Percentiles rank a stretch among this genome's conserved stretches.
These are phyloP conservation scores for Tolypocladium nubicola DNA, from an alignment of 2,329 filamentous ascomycete genomes.

Conservation along the genomic window DNA sequence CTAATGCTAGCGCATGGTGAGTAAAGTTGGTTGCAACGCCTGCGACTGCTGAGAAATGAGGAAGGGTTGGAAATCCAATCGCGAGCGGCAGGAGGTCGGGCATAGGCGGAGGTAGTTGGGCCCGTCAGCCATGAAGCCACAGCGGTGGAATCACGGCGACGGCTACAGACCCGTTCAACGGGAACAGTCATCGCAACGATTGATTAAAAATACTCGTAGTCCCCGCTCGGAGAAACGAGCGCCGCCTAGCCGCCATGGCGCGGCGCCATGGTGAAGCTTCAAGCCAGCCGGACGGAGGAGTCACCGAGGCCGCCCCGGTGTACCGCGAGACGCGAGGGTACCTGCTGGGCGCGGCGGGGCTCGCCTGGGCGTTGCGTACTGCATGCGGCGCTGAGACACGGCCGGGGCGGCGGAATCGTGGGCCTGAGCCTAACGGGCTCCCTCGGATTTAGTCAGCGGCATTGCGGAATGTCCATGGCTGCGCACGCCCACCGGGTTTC, in stretches of 20 bases:
- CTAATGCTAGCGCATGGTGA: neutral
- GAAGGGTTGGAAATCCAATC: constrained; percentile 2
- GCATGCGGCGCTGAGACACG: constrained; percentile 4
- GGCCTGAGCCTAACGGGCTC: neutral
- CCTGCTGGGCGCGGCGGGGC: neutral
- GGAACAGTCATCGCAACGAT: neutral
- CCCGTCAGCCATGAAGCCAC: neutral
- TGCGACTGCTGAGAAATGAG: constrained; percentile 4
- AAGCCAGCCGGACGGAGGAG: neutral
- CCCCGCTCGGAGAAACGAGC: neutral
- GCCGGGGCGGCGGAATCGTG: neutral
- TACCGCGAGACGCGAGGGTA: constrained; percentile 4
- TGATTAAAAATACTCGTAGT: neutral
- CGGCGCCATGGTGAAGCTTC: neutral
- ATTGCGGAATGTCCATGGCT: constrained; percentile 5
- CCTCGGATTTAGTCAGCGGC: constrained; percentile 11
- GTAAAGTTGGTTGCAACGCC: neutral
- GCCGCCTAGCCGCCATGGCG: neutral
- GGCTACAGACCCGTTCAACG: neutral
- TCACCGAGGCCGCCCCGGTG: neutral
- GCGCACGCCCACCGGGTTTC: neutral
- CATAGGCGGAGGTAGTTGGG: constrained; percentile 3
- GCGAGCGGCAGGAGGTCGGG: neutral
- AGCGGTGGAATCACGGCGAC: neutral
- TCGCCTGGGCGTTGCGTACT: constrained; percentile 2